These are phyloP conservation scores for Achaetomiella virescens DNA, from an alignment of 495 filamentous ascomycete species.

Conservation along the genomic window DNA sequence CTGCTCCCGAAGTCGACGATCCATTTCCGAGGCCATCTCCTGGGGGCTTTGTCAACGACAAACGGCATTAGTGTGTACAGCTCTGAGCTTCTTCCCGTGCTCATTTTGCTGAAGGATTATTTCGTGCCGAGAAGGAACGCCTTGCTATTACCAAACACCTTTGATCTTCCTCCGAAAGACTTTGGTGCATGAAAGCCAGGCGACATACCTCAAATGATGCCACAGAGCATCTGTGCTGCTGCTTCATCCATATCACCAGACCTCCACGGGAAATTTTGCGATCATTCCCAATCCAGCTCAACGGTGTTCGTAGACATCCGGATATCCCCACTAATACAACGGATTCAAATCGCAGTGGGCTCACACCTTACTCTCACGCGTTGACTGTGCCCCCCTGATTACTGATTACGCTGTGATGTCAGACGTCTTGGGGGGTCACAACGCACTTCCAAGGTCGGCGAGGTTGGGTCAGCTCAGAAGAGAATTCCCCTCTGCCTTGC, in stretches of 20 bases:
- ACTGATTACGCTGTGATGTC: too few species aligned
- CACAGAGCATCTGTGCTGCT: not conserved
- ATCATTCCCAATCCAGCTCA: too few species aligned
- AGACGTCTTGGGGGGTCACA: too few species aligned
- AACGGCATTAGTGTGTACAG: conserved; percentile 99
- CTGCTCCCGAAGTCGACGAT: not conserved
- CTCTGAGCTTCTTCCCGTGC: conserved; percentile 64
- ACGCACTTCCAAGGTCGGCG: too few species aligned
- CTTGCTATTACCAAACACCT: conserved; percentile 91
- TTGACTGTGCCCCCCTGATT: too few species aligned
- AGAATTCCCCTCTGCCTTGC: too few species aligned
- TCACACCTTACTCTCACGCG: too few species aligned
- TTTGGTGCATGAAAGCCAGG: conserved; percentile 82
- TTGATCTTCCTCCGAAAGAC: conserved; percentile 51
- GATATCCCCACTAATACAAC: too few species aligned
- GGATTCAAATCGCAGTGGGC: too few species aligned
- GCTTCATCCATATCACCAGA: not conserved
- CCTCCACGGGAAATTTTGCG: too few species aligned
- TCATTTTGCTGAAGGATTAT: conserved; percentile 90
- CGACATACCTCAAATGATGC: conserved; percentile 50
- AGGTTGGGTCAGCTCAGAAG: too few species aligned
- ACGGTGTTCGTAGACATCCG: too few species aligned
- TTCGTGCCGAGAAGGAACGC: conserved; percentile 87
- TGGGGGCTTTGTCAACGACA: conserved; percentile 3
- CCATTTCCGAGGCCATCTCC: not conserved